Percentiles rank a stretch among this genome's conserved stretches.
phyloP scores from a whole-genome alignment of 2,329 filamentous ascomycete genomes.

The Clarireedia sp. region DNA sequence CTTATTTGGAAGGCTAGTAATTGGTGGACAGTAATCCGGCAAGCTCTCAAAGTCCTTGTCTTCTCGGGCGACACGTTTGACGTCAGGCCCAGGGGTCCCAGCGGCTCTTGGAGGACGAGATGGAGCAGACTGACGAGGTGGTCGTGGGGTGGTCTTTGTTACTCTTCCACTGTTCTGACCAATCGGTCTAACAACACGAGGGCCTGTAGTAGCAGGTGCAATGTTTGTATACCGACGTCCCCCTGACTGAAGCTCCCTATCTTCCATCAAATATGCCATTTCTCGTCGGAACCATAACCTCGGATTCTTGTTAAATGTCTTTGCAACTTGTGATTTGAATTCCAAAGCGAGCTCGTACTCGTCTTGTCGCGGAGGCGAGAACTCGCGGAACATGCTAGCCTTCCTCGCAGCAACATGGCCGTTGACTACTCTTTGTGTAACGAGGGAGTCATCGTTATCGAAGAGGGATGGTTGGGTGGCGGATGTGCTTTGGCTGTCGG shows the following conservation, averaged over 20 bases:
- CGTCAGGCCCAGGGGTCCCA: conserved; percentile 29
- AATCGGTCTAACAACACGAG: neutral
- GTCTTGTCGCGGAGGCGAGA: conserved; percentile 41
- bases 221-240: conserved; percentile 22
- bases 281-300: conserved; percentile 24
- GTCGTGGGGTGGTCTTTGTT: conserved; percentile 3
- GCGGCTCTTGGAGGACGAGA: neutral
- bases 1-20: conserved; percentile 56
- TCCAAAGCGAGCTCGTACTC: conserved; percentile 47
- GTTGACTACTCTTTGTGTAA: conserved; percentile 39
- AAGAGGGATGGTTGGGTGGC: conserved; percentile 45
- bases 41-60: conserved; percentile 73
- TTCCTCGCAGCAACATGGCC: conserved; percentile 30
- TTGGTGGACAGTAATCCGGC: conserved; percentile 64
- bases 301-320: conserved; percentile 22
- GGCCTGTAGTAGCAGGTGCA: conserved; percentile 18
- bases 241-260: conserved; percentile 18
- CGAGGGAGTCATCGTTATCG: conserved; percentile 32
- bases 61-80: conserved; percentile 57
- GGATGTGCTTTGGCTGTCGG: conserved; percentile 32
- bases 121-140: conserved; percentile 8
- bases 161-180: conserved; percentile 4
- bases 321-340: conserved; percentile 45
- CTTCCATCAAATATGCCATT: conserved; percentile 23
- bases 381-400: conserved; percentile 32